phyloP scores from a whole-genome alignment of 768 basidiomycete genomes.

The Galerina sulciceps region DNA sequence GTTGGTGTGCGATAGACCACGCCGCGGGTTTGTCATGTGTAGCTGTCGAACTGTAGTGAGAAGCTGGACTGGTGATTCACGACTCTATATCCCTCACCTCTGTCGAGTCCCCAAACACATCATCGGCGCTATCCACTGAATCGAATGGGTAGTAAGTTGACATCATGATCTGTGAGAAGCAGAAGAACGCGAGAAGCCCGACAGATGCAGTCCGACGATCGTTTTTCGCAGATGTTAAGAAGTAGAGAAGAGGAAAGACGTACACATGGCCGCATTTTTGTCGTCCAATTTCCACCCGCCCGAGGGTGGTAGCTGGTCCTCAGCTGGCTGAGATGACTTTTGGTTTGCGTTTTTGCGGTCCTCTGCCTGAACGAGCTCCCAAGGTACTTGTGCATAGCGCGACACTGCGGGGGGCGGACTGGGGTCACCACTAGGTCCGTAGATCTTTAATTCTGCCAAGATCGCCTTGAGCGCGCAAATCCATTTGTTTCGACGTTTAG shows the following conservation, averaged over 20 bases:
- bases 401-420: constrained; percentile 53
- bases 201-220: no score
- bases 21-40: constrained; percentile 38
- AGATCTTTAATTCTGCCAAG: constrained; percentile 73
- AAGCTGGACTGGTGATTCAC: background rate
- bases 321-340: constrained; percentile 17
- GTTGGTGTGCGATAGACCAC: constrained; percentile 26
- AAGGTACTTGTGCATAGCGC: constrained; percentile 76
- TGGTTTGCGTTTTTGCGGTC: constrained; percentile 37
- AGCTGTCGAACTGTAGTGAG: constrained; percentile 26
- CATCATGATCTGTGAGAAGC: no score
- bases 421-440: constrained; percentile 65
- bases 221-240: no score
- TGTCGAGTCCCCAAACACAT: constrained; percentile 47
- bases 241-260: constrained; percentile 18
- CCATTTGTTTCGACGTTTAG: constrained; percentile 90
- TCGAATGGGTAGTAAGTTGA: no score
- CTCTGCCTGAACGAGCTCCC: constrained; percentile 56
- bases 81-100: constrained; percentile 19
- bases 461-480: constrained; percentile 82
- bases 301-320: constrained; percentile 31
- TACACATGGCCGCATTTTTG: constrained; percentile 53
- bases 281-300: constrained; percentile 58
- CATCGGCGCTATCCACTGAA: constrained; percentile 43
- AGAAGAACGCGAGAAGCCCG: no score